Evolutionary conservation across 371 early-diverging fungal genomes (phyloP).

Genomic region (Mortierella sp.): DNA sequence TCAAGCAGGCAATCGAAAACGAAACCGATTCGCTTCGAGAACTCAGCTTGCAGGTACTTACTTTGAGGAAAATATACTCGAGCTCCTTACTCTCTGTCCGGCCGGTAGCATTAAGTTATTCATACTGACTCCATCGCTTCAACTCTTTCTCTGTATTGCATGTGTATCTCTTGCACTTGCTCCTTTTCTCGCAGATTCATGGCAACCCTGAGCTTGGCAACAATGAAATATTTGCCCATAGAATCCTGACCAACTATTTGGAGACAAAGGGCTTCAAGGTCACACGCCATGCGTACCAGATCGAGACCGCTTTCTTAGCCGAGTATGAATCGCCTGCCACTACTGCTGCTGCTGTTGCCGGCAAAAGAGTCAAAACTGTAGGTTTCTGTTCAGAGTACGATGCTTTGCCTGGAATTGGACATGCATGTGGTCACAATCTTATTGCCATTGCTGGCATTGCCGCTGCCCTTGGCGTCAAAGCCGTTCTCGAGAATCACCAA

Average conservation of each 20-base stretch:
- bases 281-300: slow-evolving; percentile 63
- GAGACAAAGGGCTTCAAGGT: slow-evolving; percentile 68
- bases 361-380: slow-evolving; percentile 29
- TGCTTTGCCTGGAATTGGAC: slow-evolving; percentile 70
- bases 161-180: neutral
- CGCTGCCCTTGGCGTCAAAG: slow-evolving; percentile 67
- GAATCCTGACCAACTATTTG: slow-evolving; percentile 67
- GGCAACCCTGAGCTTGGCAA: slow-evolving; percentile 73
- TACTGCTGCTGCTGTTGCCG: slow-evolving; percentile 23
- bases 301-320: slow-evolving; percentile 76
- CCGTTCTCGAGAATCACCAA: slow-evolving; percentile 63
- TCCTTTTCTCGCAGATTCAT: slow-evolving; percentile 62
- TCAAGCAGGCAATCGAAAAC: slow-evolving; percentile 61
- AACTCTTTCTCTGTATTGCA: neutral
- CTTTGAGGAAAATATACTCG: too few relatives aligned
- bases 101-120: too few relatives aligned
- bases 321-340: slow-evolving; percentile 62
- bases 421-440: slow-evolving; percentile 69
- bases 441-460: slow-evolving; percentile 82
- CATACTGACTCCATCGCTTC: neutral
- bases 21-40: slow-evolving; percentile 63
- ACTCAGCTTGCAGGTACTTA: slow-evolving; percentile 69
- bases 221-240: slow-evolving; percentile 66
- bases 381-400: slow-evolving; percentile 77
- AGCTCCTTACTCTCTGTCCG: too few relatives aligned